Conservation (phyloP, 1,284 basidiomycete species). For the Wolfiporia cocos region DNA sequence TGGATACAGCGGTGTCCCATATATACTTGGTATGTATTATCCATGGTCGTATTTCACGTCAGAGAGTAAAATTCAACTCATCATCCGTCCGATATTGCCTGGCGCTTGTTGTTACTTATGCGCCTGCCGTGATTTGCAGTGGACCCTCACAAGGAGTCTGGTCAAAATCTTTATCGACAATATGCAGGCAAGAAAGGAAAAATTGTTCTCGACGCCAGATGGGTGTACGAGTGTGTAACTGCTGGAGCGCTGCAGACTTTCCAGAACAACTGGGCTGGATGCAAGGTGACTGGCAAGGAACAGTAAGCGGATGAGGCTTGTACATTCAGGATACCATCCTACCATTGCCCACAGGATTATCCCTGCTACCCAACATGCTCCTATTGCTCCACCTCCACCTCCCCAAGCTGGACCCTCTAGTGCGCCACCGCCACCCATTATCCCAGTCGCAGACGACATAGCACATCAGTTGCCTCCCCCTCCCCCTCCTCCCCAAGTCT, state of each 20-base stretch:
- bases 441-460: slow-evolving; percentile 4
- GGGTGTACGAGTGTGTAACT: slow-evolving; percentile 71
- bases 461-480: slow-evolving; percentile 13
- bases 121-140: slow-evolving; percentile 32
- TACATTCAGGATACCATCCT: no score
- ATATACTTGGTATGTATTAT: slow-evolving; percentile 66
- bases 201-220: slow-evolving; percentile 61
- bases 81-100: no score
- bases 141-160: slow-evolving; percentile 70
- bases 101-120: slow-evolving; percentile 4
- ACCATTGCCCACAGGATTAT: no score
- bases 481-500: slow-evolving; percentile 15
- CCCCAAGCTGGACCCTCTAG: slow-evolving; percentile 2
- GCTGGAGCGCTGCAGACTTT: slow-evolving; percentile 63
- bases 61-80: no score
- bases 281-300: slow-evolving; percentile 72
- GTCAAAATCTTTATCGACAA: slow-evolving; percentile 71
- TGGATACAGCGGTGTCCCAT: slow-evolving; percentile 68
- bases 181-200: slow-evolving; percentile 74
- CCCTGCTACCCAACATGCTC: no score
- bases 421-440: no score
- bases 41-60: no score
- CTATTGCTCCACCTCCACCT: background rate
- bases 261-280: slow-evolving; percentile 68
- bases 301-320: slow-evolving; percentile 32